Evolutionary conservation across 2,329 filamentous ascomycete genomes (phyloP), one percentile per base, ranked within the genome.

Genomic region (Pestalotiopsis sp.): DNA sequence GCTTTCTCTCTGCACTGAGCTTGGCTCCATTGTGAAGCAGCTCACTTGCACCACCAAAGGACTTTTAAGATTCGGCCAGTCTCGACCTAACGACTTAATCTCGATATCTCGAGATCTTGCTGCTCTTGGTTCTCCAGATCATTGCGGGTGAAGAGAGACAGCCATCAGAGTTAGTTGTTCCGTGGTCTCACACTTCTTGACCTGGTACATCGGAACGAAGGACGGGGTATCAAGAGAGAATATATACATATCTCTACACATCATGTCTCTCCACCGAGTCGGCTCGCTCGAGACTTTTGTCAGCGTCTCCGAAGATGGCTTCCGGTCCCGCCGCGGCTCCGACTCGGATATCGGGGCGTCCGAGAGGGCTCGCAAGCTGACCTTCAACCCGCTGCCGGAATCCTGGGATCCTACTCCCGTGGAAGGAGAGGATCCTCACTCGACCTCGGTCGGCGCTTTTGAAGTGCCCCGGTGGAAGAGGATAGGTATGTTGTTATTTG

Each of bases 381-480:
- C 80, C 72, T 88, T 88, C 76, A 88, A 87, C 73, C 86, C 86
- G 7, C 76, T 88, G 23, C 86, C 86, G 3, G 83, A 87, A 67
- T 82, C 82, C 68, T 87, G 84, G 82, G 81, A 87, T 73, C 82
- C 84, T 38, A 76, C 80, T 4, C 76, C 79, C 49, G 74, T 77
- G 63, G 78, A 79, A 17, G 74, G 31, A 36, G 31, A 80, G n/a
- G 80, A 83, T 38, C 80, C 81, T 20, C 72, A 74, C 39, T 36
- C 41, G 23, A 81, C 84, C 63, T 81, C 85, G 4, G 80, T 87
- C 11, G 83, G 84, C 3, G 86, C 86, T 13, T 88, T 87, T 70
- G 83, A 87, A 72, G 85, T 88, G 36, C 83, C 86, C 38, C 78
- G 76, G 71, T 88, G 86, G 86, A 88, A 85, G 77, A 81, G 86